Evolutionary conservation across 768 basidiomycete species (phyloP).

Genomic region (Tylopilus plumbeoviolaceoides): DNA sequence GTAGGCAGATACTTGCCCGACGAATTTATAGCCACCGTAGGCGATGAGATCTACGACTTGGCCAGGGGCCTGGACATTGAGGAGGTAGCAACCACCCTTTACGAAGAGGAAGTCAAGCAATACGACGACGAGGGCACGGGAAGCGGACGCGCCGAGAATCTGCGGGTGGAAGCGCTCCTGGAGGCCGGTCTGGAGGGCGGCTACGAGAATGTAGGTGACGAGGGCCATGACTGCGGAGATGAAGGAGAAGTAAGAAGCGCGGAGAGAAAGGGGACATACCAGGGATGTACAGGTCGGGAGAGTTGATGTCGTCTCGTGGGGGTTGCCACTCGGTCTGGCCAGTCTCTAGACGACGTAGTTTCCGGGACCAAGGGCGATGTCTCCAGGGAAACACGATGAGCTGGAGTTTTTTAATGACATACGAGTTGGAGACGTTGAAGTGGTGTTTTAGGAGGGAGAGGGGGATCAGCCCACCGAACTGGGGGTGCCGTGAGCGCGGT

Average conservation of each 20-base stretch:
- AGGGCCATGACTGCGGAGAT: conserved; percentile 78
- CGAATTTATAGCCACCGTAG: conserved; percentile 97
- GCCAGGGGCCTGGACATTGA: conserved; percentile 73
- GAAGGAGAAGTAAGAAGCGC: conserved; percentile 6
- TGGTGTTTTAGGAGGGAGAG: conserved; percentile 77
- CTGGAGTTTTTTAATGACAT: conserved; percentile 85
- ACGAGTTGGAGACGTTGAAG: conserved; percentile 95
- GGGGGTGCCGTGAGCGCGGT: conserved; percentile 2
- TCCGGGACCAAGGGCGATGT: conserved; percentile 83
- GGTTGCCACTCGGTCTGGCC: conserved; percentile 72
- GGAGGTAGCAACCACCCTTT: conserved; percentile 87
- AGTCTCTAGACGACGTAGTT: conserved; percentile 59
- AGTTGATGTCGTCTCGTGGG: conserved; percentile 92
- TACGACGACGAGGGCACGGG: conserved; percentile 79
- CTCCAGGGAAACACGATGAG: conserved; percentile 95
- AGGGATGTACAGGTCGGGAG: conserved; percentile 96
- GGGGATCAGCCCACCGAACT: conserved; percentile 83
- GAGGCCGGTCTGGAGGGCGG: conserved; percentile 80
- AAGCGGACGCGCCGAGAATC: conserved; percentile 82
- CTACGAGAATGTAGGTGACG: conserved; percentile 90
- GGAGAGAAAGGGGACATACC: conserved; percentile 39
- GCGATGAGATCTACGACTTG: conserved; percentile 82
- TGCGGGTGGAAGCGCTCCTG: conserved; percentile 82
- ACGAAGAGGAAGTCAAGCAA: conserved; percentile 87
- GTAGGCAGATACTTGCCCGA: conserved; percentile 56